phyloP scores from a whole-genome alignment of 257 asterid species.

The Ajuga chamaepitys region DNA sequence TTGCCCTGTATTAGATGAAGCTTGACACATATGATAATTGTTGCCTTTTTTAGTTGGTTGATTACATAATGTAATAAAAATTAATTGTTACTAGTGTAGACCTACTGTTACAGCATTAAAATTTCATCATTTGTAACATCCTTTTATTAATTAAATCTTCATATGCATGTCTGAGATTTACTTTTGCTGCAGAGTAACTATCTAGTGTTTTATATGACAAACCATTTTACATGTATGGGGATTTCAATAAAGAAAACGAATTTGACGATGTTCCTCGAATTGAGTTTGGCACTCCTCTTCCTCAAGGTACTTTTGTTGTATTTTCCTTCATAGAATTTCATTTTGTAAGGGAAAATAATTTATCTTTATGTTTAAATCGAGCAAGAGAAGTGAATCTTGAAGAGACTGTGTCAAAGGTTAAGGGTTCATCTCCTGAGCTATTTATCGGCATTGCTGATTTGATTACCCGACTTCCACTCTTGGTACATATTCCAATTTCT shows the following conservation, averaged over 20 bases:
- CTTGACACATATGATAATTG: too few relatives aligned
- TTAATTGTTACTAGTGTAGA: too few relatives aligned
- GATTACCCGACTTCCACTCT: constrained; percentile 37
- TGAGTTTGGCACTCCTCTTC: constrained; percentile 28
- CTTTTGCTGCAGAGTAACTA: too few relatives aligned
- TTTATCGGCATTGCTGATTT: constrained; percentile 31
- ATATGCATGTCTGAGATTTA: too few relatives aligned
- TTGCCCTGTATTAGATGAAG: too few relatives aligned
- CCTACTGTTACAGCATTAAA: too few relatives aligned
- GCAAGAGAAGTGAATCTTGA: constrained; percentile 19
- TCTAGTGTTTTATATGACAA: too few relatives aligned
- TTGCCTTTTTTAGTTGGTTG: too few relatives aligned
- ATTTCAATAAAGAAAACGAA: constrained; percentile 16
- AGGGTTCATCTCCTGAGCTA: constrained; percentile 30
- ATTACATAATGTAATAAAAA: too few relatives aligned
- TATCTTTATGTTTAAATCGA: not conserved
- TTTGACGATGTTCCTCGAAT: constrained; percentile 35
- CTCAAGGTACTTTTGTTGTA: constrained; percentile 20
- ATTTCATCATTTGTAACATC: too few relatives aligned
- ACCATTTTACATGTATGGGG: too few relatives aligned
- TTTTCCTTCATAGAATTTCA: not conserved
- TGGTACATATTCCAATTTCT: constrained; percentile 25
- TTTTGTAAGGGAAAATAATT: constrained; percentile 4
- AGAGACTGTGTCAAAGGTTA: constrained; percentile 13
- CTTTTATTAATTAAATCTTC: too few relatives aligned